Percentiles rank a stretch among this genome's conserved stretches.
phyloP scores from a whole-genome alignment of 345 rosid species.

The Adansonia digitata region DNA sequence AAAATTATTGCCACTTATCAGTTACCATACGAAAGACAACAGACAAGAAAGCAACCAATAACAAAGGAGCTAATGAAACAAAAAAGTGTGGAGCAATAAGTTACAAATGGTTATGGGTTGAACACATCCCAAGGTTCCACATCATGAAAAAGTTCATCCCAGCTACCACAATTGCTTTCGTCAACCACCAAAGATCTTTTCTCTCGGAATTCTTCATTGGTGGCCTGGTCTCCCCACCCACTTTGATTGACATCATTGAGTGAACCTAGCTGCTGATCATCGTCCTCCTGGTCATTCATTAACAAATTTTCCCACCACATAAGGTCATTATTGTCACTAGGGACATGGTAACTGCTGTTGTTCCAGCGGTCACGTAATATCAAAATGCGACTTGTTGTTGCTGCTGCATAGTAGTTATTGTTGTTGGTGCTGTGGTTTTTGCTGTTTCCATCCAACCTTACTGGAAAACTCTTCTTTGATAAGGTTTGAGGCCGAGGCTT shows the following conservation, averaged over 20 bases:
- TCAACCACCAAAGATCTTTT: no score
- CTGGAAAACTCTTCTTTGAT: background rate
- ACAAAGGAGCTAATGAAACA: no score
- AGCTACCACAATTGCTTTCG: background rate
- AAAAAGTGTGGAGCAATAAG: no score
- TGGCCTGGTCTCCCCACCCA: background rate
- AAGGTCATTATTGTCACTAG: background rate
- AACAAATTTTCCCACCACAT: background rate
- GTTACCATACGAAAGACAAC: no score
- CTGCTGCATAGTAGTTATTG: background rate
- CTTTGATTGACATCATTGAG: background rate
- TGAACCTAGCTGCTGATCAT: background rate
- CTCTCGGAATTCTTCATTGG: background rate
- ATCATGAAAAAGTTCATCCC: background rate
- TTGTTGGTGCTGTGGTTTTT: background rate
- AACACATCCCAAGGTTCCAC: background rate
- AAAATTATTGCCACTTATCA: no score
- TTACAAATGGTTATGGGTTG: background rate
- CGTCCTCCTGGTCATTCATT: background rate
- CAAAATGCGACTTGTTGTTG: background rate
- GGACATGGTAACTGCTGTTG: background rate
- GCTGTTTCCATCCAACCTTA: background rate
- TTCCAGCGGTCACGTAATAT: background rate
- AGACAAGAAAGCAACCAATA: no score
- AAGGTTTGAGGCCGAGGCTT: background rate